Base-by-base conservation (phyloP, 208 protist species). In the Crithidia brevicula region DNA sequence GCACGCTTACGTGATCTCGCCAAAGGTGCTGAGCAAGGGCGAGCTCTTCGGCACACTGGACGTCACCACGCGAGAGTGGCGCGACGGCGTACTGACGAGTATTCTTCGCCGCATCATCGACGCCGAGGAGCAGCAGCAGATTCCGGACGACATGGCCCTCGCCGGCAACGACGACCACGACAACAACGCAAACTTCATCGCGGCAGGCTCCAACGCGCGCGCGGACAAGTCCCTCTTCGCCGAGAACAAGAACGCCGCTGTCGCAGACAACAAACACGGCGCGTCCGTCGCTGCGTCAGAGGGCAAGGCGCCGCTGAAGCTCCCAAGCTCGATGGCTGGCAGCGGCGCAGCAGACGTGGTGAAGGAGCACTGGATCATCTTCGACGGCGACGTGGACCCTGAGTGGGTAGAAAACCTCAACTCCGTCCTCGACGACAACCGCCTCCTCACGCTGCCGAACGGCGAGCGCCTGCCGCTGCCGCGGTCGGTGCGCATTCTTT, bases 341-440 rank as follows among this genome's bases (percentile, higher is more conserved):
- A 13, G 30, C n/a, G 30, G 20, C 22, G 28, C 22, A 22, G 71
- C 42, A 5, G 62, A 61, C 20, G 34, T 16, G 16, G 51, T 31
- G n/a, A 76, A 84, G 42, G 76, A 97, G 66, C 97, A 99, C 75
- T 99, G 98, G 98, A 99, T 99, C 73, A 76, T 99, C 30, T 98
- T 99, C 75, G 98, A 99, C 73, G 98, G 98, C 40, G 98, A 99
- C 79, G 98, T 99, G 4, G 98, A 99, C 85, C 98, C 98, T 5
- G 96, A 99, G 79, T 99, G 98, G 99, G 98, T 99, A 2, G 98
- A 99, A 81, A 99, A 99, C 73, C 85, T 99, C 1, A 99, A 99
- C 91, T 98, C 95, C 8, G 87, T 99, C 1, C 88, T 99, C 0
- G 99, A 99, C 82, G 99, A 99, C 87, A 99, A 99, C 83, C 98